These are phyloP conservation scores for Gnomoniopsis sp. DNA, from an alignment of 2,329 filamentous ascomycete genomes.

Conservation along the genomic window DNA sequence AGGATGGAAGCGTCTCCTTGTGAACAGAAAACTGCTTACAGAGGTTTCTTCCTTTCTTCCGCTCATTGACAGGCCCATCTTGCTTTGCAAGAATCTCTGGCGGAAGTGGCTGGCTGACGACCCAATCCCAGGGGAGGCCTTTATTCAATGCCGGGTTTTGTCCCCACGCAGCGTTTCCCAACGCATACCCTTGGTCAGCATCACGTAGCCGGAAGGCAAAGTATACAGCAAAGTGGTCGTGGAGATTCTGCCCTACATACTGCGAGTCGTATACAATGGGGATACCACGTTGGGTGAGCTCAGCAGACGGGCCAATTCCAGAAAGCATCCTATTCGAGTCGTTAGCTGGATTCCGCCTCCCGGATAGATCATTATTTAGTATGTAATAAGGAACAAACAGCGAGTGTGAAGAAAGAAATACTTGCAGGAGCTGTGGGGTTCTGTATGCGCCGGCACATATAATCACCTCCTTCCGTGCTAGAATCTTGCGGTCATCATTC, in stretches of 20 bases:
- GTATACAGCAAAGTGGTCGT: conserved; percentile 40
- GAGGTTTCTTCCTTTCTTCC: not conserved
- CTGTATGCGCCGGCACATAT: conserved; percentile 33
- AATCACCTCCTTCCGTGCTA: conserved; percentile 31
- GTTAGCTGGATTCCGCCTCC: not conserved
- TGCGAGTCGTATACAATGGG: conserved; percentile 47
- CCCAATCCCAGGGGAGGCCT: conserved; percentile 6
- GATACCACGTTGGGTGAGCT: conserved; percentile 31
- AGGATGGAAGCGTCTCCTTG: not conserved
- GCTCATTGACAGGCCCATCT: not conserved
- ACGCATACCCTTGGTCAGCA: not conserved
- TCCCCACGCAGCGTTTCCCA: conserved; percentile 9
- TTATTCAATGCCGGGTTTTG: conserved; percentile 3
- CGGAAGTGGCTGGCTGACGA: conserved; percentile 6
- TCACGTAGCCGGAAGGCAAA: conserved; percentile 2
- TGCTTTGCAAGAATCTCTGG: conserved; percentile 2
- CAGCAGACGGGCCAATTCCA: conserved; percentile 30
- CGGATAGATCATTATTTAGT: too few relatives aligned
- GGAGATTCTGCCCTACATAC: conserved; percentile 55
- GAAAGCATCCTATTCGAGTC: conserved; percentile 26
- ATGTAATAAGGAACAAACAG: not conserved
- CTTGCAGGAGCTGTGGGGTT: conserved; percentile 31
- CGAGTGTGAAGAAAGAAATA: not conserved
- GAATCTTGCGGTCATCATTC: conserved; percentile 25
- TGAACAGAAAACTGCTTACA: not conserved